These are phyloP conservation scores for Malus orientalis DNA, from an alignment of 306 rosid genomes.

Conservation along the genomic window DNA sequence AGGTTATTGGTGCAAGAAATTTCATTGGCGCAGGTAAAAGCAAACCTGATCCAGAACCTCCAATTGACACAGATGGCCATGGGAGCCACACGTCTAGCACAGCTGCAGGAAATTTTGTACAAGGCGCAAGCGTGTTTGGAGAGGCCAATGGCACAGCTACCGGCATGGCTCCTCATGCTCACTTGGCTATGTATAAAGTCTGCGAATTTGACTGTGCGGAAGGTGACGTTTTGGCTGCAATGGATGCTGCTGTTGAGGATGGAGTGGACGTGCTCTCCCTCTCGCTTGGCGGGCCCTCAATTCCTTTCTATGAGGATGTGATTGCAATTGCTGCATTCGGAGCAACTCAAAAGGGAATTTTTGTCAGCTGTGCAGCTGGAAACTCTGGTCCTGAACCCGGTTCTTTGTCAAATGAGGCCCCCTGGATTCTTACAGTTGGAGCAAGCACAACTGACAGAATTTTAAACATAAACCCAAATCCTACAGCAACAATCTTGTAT, in stretches of 20 bases:
- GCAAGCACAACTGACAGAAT: conserved; percentile 40
- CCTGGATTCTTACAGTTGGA: conserved; percentile 38
- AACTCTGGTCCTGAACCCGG: conserved; percentile 38
- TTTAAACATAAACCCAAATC: conserved; percentile 11
- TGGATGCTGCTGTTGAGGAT: conserved; percentile 30
- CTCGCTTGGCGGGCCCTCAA: conserved; percentile 22
- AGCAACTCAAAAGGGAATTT: conserved; percentile 53
- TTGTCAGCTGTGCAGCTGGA: conserved; percentile 54
- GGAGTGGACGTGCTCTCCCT: conserved; percentile 65
- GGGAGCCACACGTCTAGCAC: conserved; percentile 64
- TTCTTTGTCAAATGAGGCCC: conserved; percentile 49
- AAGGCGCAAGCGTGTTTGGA: conserved; percentile 32
- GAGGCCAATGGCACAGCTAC: conserved; percentile 61
- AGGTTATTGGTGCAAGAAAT: conserved; percentile 54
- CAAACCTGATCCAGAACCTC: conserved; percentile 8
- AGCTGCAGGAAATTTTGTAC: conserved; percentile 50
- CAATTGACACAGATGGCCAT: conserved; percentile 40
- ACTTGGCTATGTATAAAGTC: conserved; percentile 43
- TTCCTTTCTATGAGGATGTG: conserved; percentile 38
- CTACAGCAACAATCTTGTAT: conserved; percentile 30
- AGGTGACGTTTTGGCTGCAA: conserved; percentile 15
- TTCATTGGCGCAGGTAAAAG: not conserved
- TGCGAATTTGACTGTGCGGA: conserved; percentile 12
- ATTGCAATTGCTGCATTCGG: conserved; percentile 51
- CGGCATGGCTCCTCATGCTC: conserved; percentile 70